Conservation (phyloP, 2,329 filamentous ascomycete genomes). For the Dothideomycetes sp. region DNA sequence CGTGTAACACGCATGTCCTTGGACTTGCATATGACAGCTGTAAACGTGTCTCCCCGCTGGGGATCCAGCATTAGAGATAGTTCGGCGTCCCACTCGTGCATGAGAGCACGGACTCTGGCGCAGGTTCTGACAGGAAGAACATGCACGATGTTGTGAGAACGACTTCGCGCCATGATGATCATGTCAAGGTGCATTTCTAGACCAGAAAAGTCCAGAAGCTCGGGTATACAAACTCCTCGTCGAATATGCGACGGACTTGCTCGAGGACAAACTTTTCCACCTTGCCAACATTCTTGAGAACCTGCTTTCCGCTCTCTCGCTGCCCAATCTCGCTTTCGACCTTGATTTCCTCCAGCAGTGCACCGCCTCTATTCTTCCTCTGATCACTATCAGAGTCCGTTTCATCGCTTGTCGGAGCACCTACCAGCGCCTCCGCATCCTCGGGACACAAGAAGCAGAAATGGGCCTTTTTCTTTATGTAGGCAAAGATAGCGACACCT, state of each 20-base stretch:
- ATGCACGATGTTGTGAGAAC: neutral
- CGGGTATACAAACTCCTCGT: constrained; percentile 96
- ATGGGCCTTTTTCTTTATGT: constrained; percentile 79
- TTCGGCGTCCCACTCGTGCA: neutral
- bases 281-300: constrained; percentile 95
- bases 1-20: constrained; percentile 1
- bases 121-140: neutral
- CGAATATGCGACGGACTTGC: constrained; percentile 92
- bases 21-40: constrained; percentile 9
- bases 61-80: neutral
- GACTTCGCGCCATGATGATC: neutral
- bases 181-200: constrained; percentile 23
- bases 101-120: neutral
- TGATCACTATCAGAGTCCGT: constrained; percentile 13
- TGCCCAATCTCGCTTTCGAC: constrained; percentile 97
- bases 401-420: constrained; percentile 20
- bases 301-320: constrained; percentile 82
- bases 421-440: constrained; percentile 63
- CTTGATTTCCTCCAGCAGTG: constrained; percentile 79
- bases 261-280: constrained; percentile 96
- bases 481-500: constrained; percentile 81
- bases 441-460: constrained; percentile 93
- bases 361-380: constrained; percentile 35
- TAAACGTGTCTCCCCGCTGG: neutral
- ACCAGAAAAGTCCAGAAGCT: constrained; percentile 98